phyloP scores from a whole-genome alignment of 805 yeast species.

The Myxozyma sirexii region DNA sequence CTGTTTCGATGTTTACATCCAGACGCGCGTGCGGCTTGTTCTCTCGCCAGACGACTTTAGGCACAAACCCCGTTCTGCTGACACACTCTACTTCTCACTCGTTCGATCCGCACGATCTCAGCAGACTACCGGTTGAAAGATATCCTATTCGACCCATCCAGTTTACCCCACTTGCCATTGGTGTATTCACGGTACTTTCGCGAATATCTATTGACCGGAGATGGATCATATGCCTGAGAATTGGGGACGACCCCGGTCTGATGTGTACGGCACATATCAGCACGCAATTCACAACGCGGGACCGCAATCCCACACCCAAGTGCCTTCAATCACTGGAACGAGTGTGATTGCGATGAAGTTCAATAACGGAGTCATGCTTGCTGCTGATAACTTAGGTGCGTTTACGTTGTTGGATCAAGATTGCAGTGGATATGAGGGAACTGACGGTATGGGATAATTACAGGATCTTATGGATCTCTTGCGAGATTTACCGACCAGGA shows the following conservation, averaged over 20 bases:
- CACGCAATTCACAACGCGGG: constrained; percentile 59
- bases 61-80: neutral
- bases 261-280: constrained; percentile 77
- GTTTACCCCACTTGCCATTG: neutral
- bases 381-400: constrained; percentile 88
- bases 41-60: neutral
- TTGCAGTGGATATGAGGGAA: neutral
- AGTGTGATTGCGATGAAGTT: constrained; percentile 91
- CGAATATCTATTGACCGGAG: neutral
- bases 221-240: constrained; percentile 95
- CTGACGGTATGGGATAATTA: neutral
- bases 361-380: constrained; percentile 86
- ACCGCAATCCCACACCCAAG: constrained; percentile 59
- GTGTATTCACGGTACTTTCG: neutral
- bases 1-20: neutral
- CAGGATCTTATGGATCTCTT: constrained; percentile 85
- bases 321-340: constrained; percentile 95
- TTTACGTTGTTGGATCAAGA: neutral
- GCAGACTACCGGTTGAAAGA: neutral
- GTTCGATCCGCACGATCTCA: constrained; percentile 2
- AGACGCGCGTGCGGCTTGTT: neutral
- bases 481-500: constrained; percentile 84
- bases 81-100: neutral
- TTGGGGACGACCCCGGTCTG: constrained; percentile 95
- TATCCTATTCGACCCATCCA: neutral